Percentiles rank a stretch among this genome's conserved stretches.
Conservation (phyloP, 2,329 filamentous ascomycete genomes). For the Trichoderma aggressivum region DNA sequence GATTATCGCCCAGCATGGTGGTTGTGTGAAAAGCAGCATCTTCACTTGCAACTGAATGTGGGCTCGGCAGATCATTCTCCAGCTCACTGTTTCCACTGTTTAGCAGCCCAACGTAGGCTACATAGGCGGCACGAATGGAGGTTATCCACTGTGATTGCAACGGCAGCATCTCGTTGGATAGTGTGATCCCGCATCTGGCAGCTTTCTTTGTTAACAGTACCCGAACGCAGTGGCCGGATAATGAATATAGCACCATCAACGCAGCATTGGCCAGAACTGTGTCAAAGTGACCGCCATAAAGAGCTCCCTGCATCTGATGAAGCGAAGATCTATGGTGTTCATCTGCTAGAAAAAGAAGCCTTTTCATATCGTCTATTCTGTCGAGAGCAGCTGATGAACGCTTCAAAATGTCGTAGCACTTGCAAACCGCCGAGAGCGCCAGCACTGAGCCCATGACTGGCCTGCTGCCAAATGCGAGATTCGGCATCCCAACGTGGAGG, state of each 20-base stretch:
- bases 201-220: constrained; percentile 4
- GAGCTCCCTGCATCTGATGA: constrained; percentile 1
- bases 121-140: constrained; percentile 5
- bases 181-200: not conserved
- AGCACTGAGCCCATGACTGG: constrained; percentile 9
- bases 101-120: not conserved
- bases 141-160: constrained; percentile 14
- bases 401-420: constrained; percentile 2
- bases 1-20: not conserved
- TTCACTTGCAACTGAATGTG: not conserved
- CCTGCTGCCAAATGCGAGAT: constrained; percentile 3
- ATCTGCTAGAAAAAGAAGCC: not conserved
- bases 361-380: not conserved
- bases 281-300: not conserved
- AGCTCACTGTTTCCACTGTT: not conserved
- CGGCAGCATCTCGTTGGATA: constrained; percentile 1
- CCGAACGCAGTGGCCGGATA: not conserved
- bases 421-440: constrained; percentile 6
- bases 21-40: not conserved
- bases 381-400: constrained; percentile 1
- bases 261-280: constrained; percentile 6
- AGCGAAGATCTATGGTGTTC: not conserved
- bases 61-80: not conserved
- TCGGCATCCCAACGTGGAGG: not conserved
- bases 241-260: constrained; percentile 9